These are phyloP conservation scores for Coniochaeta hoffmannii DNA, from an alignment of 2,329 filamentous ascomycete genomes.

Conservation along the genomic window DNA sequence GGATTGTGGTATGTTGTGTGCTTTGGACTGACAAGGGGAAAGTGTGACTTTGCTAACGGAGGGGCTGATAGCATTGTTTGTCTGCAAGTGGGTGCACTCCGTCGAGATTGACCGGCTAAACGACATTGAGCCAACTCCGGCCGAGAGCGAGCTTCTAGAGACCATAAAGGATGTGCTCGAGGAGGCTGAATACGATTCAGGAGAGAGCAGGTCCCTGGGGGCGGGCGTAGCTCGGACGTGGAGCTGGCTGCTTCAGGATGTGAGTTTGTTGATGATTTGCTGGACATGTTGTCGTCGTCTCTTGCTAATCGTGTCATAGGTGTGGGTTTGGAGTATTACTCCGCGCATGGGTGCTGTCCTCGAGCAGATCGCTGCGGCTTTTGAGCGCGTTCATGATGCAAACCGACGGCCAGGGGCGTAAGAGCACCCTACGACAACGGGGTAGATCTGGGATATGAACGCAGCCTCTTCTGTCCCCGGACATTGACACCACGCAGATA, in stretches of 20 bases:
- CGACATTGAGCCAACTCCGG: neutral
- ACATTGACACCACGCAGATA: too few relatives aligned
- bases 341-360: neutral
- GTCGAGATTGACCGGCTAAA: conserved; percentile 1
- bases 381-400: neutral
- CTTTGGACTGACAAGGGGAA: too few relatives aligned
- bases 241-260: neutral
- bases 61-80: neutral
- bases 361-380: neutral
- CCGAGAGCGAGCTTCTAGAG: neutral
- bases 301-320: neutral
- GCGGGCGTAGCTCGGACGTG: neutral
- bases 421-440: neutral
- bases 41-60: neutral
- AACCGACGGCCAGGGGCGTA: neutral
- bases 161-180: neutral
- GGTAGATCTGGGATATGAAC: too few relatives aligned
- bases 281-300: neutral
- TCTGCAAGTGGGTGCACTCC: neutral
- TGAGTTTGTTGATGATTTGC: neutral
- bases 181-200: conserved; percentile 1
- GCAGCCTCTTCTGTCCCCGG: too few relatives aligned
- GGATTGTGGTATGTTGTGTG: neutral
- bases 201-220: neutral
- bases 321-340: conserved; percentile 1